Evolutionary conservation across 768 basidiomycete genomes (phyloP).

Genomic region (Rhodotorula graminis): DNA sequence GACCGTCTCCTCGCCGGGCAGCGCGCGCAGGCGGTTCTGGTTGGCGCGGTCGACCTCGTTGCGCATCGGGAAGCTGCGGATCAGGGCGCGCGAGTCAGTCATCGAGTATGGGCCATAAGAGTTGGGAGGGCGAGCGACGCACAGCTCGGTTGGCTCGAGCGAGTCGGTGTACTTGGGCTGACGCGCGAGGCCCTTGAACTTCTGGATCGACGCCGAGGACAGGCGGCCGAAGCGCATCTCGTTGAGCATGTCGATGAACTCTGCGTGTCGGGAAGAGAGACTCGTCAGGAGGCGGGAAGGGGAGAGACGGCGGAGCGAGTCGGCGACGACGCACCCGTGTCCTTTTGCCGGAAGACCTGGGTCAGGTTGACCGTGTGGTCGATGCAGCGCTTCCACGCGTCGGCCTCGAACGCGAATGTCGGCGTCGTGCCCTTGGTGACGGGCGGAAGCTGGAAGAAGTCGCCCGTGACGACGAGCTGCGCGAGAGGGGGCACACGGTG

Average conservation of each 20-base stretch:
- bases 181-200: constrained; percentile 67
- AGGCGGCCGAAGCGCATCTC: constrained; percentile 92
- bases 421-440: constrained; percentile 64
- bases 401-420: constrained; percentile 89
- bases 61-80: constrained; percentile 73
- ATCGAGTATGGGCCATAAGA: constrained; percentile 5
- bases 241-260: constrained; percentile 92
- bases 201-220: constrained; percentile 59
- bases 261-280: constrained; percentile 48
- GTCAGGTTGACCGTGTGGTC: constrained; percentile 83
- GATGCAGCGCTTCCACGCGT: constrained; percentile 67
- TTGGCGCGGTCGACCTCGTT: constrained; percentile 90
- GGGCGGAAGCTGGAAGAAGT: constrained; percentile 97
- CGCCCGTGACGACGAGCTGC: constrained; percentile 85
- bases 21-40: constrained; percentile 58
- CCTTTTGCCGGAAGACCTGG: constrained; percentile 90
- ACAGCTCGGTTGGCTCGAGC: constrained; percentile 80
- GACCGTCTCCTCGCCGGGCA: constrained; percentile 55
- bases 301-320: background rate
- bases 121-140: constrained; percentile 39
- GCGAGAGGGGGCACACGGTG: background rate
- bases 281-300: too few relatives aligned
- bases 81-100: background rate
- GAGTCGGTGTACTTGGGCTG: constrained; percentile 56
- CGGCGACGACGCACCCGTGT: constrained; percentile 60